Conservation (phyloP, 2,329 filamentous ascomycete genomes). For the Albophoma yamanashiensis region DNA sequence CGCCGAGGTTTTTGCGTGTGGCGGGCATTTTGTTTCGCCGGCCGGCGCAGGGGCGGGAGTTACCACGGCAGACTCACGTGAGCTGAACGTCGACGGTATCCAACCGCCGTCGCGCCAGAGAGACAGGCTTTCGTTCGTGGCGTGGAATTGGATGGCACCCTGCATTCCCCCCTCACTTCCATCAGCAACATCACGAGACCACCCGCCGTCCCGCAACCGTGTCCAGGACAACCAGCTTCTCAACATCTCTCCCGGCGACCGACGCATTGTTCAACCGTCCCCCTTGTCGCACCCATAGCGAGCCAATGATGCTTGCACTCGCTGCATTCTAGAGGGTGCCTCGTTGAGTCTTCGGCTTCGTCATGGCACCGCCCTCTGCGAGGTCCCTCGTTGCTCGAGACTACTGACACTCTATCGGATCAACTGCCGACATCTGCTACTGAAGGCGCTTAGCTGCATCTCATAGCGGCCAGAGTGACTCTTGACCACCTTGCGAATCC, state of each 20-base stretch:
- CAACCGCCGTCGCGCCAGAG: not conserved
- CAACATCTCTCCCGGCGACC: not conserved
- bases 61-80: not conserved
- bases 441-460: not conserved
- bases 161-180: not conserved
- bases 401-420: not conserved
- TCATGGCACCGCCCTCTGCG: conserved; percentile 48
- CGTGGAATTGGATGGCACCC: not conserved
- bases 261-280: not conserved
- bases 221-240: not conserved
- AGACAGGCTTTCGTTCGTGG: not conserved
- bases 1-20: not conserved
- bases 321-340: conserved; percentile 46
- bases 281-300: not conserved
- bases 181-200: not conserved
- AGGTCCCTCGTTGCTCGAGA: conserved; percentile 19
- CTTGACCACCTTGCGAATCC: not conserved
- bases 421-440: not conserved
- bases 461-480: not conserved
- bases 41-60: not conserved
- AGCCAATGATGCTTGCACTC: conserved; percentile 21
- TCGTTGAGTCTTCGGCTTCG: conserved; percentile 25
- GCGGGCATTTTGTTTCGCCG: not conserved
- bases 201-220: not conserved
- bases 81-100: not conserved